Percentiles rank a stretch among this genome's conserved stretches.
phyloP scores from a whole-genome alignment of 106 monocot genomes.

The Acanthochlamys bracteata region DNA sequence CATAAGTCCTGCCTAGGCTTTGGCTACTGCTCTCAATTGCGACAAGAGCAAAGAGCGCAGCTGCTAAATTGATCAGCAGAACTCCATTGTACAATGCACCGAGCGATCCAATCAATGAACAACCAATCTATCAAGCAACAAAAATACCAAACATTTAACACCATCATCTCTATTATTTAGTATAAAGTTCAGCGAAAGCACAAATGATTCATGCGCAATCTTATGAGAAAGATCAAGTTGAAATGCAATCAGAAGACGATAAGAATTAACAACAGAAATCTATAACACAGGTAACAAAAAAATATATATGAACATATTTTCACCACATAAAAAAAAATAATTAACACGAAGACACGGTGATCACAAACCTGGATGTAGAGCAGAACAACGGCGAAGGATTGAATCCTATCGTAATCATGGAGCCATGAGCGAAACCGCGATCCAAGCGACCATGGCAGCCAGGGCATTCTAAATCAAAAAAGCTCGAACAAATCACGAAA shows the following conservation, averaged over 20 bases:
- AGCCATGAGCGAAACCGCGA: conserved; percentile 63
- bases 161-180: background rate
- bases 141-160: background rate
- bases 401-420: conserved; percentile 67
- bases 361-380: conserved; percentile 64
- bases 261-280: too few species aligned
- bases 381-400: conserved; percentile 55
- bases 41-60: conserved; percentile 69
- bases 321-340: background rate
- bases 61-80: conserved; percentile 61
- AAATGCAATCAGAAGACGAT: too few species aligned
- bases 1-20: conserved; percentile 76
- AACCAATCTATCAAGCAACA: conserved; percentile 50
- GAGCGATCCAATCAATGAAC: conserved; percentile 71
- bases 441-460: conserved; percentile 22
- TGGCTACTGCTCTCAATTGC: conserved; percentile 91
- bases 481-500: background rate
- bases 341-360: background rate
- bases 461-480: conserved; percentile 21
- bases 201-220: too few species aligned
- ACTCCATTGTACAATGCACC: conserved; percentile 81
- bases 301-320: too few species aligned
- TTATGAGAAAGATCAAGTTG: too few species aligned
- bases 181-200: too few species aligned
- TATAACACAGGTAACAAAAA: too few species aligned